These are phyloP conservation scores for Vigna hirtella DNA, from an alignment of 306 rosid species.

Conservation along the genomic window DNA sequence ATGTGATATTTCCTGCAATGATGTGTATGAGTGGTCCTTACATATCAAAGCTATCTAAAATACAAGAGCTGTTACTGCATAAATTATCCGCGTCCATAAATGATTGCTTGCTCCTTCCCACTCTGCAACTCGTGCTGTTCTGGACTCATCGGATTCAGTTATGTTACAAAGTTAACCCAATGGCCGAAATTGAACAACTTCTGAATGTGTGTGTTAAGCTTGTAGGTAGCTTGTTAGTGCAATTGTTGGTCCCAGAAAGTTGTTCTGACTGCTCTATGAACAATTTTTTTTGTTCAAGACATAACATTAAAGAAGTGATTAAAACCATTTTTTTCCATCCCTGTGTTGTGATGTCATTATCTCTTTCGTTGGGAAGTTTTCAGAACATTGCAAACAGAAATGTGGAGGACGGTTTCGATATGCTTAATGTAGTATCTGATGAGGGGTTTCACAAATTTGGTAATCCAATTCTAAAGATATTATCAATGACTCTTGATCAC, in stretches of 20 bases:
- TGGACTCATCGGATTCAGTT: slow-evolving; percentile 71
- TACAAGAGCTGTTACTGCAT: slow-evolving; percentile 63
- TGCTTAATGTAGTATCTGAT: slow-evolving; percentile 50
- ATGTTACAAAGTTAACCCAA: slow-evolving; percentile 54
- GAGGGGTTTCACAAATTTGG: slow-evolving; percentile 57
- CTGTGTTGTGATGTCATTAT: slow-evolving; percentile 57
- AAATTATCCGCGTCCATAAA: slow-evolving; percentile 58
- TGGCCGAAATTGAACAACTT: slow-evolving; percentile 56
- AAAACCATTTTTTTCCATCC: slow-evolving; percentile 76
- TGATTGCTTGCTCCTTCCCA: slow-evolving; percentile 52
- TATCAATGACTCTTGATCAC: slow-evolving; percentile 63
- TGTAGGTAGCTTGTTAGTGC: slow-evolving; percentile 52
- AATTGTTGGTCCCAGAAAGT: slow-evolving; percentile 53
- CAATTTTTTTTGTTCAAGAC: slow-evolving; percentile 51
- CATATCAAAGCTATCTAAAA: slow-evolving; percentile 52
- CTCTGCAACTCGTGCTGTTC: slow-evolving; percentile 72
- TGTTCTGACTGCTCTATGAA: slow-evolving; percentile 44
- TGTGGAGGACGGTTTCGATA: slow-evolving; percentile 45
- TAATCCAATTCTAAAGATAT: slow-evolving; percentile 62
- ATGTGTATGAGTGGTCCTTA: slow-evolving; percentile 61
- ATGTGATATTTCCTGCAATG: slow-evolving; percentile 74
- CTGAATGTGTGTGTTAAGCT: slow-evolving; percentile 67
- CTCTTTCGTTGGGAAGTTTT: slow-evolving; percentile 58
- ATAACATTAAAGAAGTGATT: slow-evolving; percentile 59
- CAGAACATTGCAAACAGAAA: slow-evolving; percentile 46